phyloP scores from a whole-genome alignment of 2,329 filamentous ascomycete species.

The Cylindrodendrum hubeiense region DNA sequence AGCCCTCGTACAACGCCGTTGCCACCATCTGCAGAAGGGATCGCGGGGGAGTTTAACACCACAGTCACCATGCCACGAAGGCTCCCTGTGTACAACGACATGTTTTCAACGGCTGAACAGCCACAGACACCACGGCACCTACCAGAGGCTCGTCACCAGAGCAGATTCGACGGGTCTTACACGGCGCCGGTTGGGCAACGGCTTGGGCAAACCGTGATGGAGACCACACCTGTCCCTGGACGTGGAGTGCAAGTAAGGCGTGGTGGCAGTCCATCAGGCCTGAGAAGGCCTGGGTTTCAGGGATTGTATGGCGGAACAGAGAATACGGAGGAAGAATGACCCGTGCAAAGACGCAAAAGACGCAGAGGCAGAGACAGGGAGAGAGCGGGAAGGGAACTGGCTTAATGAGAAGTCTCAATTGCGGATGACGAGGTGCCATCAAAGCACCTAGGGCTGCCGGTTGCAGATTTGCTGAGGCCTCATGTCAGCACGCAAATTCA shows the following conservation, averaged over 20 bases:
- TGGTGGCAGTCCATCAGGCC: slow-evolving; percentile 51
- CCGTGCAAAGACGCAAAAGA: background rate
- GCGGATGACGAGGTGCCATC: background rate
- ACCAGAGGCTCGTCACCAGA: slow-evolving; percentile 41
- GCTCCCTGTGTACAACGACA: slow-evolving; percentile 41
- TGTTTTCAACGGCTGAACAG: slow-evolving; percentile 27
- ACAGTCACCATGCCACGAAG: background rate
- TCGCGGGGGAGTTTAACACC: background rate
- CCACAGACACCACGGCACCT: slow-evolving; percentile 41
- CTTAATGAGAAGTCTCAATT: background rate
- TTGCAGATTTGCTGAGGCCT: background rate
- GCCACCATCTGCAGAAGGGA: background rate
- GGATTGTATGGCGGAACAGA: slow-evolving; percentile 63
- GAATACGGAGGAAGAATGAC: slow-evolving; percentile 56
- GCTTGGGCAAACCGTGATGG: slow-evolving; percentile 14
- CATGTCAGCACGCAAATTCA: background rate
- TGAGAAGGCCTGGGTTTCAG: slow-evolving; percentile 57
- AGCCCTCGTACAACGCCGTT: background rate
- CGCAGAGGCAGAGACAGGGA: background rate
- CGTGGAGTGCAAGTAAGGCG: slow-evolving; percentile 36
- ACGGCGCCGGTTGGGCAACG: slow-evolving; percentile 34
- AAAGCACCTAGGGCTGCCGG: background rate
- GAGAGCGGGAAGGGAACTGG: background rate
- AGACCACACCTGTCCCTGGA: slow-evolving; percentile 4
- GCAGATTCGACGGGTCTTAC: slow-evolving; percentile 36